Evolutionary conservation across 2,329 filamentous ascomycete species (phyloP).

Genomic region (Apiospora arundinis): DNA sequence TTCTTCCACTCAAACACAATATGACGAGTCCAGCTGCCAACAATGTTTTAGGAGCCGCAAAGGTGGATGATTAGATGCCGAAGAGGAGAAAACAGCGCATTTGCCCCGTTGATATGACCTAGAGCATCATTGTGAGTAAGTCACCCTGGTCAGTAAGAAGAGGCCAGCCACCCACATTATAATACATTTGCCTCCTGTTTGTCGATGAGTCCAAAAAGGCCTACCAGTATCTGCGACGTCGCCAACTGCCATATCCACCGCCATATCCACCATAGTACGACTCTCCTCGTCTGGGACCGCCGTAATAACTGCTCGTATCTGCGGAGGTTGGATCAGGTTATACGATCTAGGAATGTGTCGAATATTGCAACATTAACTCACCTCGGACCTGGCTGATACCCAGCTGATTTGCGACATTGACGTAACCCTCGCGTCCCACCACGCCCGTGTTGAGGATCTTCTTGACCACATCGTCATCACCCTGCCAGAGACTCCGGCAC

Average conservation of each 20-base stretch:
- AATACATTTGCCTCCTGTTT: neutral
- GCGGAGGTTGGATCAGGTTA: too few relatives aligned
- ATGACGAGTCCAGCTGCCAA: neutral
- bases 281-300: neutral
- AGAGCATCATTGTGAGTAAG: neutral
- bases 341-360: too few relatives aligned
- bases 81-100: neutral
- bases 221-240: neutral
- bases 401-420: constrained; percentile 67
- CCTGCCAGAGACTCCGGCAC: constrained; percentile 64
- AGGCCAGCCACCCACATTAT: neutral
- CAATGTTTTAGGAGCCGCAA: neutral
- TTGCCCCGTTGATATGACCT: neutral
- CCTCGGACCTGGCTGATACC: constrained; percentile 61
- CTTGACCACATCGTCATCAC: constrained; percentile 49
- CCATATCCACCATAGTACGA: neutral
- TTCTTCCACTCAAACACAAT: neutral
- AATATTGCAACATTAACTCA: constrained; percentile 35
- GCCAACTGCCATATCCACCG: neutral
- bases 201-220: neutral
- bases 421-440: constrained; percentile 59
- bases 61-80: neutral
- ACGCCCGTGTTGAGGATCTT: constrained; percentile 50
- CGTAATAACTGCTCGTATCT: constrained; percentile 8
- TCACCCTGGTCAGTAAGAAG: neutral